Percentiles rank a stretch among this genome's conserved stretches.
Conservation (phyloP, 2,329 filamentous ascomycete species). For the Hymenoscyphus albidus region DNA sequence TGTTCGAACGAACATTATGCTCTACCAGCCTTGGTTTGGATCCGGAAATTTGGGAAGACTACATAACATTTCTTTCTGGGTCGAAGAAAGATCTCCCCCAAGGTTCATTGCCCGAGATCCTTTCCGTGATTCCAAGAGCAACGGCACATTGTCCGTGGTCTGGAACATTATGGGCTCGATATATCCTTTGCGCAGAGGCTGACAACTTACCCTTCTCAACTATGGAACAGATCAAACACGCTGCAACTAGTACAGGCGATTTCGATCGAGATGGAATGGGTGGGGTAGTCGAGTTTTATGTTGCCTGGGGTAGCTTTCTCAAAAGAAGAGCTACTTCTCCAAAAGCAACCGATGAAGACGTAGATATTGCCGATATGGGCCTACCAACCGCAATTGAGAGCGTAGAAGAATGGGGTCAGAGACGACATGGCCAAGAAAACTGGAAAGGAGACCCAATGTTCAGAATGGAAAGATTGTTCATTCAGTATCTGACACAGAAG, state of each 20-base stretch:
- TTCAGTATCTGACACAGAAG: slow-evolving; percentile 86
- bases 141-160: slow-evolving; percentile 93
- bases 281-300: slow-evolving; percentile 84
- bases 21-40: slow-evolving; percentile 63
- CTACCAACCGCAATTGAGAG: slow-evolving; percentile 83
- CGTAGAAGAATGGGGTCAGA: slow-evolving; percentile 70
- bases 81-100: slow-evolving; percentile 31
- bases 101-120: slow-evolving; percentile 45
- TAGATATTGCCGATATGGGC: slow-evolving; percentile 86
- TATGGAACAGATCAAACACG: slow-evolving; percentile 87
- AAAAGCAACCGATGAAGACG: slow-evolving; percentile 72
- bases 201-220: slow-evolving; percentile 71
- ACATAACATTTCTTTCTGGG: slow-evolving; percentile 39
- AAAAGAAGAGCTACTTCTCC: slow-evolving; percentile 77
- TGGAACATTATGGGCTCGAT: slow-evolving; percentile 84
- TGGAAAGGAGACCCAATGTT: slow-evolving; percentile 87
- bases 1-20: slow-evolving; percentile 76
- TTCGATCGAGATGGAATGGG: slow-evolving; percentile 83
- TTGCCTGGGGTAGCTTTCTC: slow-evolving; percentile 91
- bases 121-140: slow-evolving; percentile 74
- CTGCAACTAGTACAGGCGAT: slow-evolving; percentile 79
- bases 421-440: slow-evolving; percentile 64
- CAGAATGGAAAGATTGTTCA: slow-evolving; percentile 84
- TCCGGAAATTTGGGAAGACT: slow-evolving; percentile 77
- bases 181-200: slow-evolving; percentile 79